These are phyloP conservation scores for Cryphonectria carpinicola DNA, from an alignment of 2,329 filamentous ascomycete genomes.

Conservation along the genomic window DNA sequence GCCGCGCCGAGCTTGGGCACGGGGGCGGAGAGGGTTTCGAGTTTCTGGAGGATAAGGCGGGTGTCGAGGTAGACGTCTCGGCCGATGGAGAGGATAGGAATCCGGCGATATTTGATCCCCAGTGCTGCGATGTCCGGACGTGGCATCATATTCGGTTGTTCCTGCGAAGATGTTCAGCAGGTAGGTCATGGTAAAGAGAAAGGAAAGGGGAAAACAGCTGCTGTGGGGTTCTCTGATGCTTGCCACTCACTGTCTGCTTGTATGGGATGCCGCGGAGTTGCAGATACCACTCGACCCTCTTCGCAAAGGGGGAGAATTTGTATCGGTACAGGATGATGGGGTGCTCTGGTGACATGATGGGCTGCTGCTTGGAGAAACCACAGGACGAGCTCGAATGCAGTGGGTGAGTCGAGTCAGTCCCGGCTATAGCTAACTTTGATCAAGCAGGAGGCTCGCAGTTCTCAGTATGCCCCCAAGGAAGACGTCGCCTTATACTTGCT, in stretches of 20 bases:
- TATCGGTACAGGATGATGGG: conserved; percentile 70
- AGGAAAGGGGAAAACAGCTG: not conserved
- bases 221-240: conserved; percentile 4
- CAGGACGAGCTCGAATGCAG: not conserved
- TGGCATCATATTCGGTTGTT: conserved; percentile 69
- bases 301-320: conserved; percentile 65
- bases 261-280: conserved; percentile 67
- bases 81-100: conserved; percentile 69
- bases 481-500: not conserved
- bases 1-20: conserved; percentile 43
- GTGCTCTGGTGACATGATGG: conserved; percentile 22
- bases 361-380: not conserved
- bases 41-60: conserved; percentile 67
- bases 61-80: conserved; percentile 72
- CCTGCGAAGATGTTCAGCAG: conserved; percentile 43
- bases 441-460: not conserved
- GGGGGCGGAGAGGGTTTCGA: conserved; percentile 60
- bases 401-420: not conserved
- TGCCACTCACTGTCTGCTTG: conserved; percentile 64
- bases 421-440: not conserved
- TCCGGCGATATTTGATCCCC: conserved; percentile 69
- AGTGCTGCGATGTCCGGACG: conserved; percentile 66
- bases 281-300: conserved; percentile 69
- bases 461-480: not conserved
- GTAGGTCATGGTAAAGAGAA: not conserved